Evolutionary conservation across 176 grass and related monocot genomes (phyloP).

Genomic region (Zoysia japonica): DNA sequence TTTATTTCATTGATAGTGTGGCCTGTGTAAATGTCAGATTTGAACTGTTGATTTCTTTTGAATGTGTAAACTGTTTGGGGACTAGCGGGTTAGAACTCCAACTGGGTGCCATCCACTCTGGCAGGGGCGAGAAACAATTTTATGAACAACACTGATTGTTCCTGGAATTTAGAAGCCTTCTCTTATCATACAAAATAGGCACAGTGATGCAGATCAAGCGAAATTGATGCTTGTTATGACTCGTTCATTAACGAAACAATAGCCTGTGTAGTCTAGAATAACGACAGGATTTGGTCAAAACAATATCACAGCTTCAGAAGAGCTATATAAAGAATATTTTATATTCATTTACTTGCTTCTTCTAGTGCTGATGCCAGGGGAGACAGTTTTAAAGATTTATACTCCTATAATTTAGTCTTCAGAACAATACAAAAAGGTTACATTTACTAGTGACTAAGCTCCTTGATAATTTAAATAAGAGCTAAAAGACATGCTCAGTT

Average conservation of each 20-base stretch:
- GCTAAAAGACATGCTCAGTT: slow-evolving; percentile 35
- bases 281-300: not conserved
- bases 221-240: slow-evolving; percentile 15
- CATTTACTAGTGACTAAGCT: slow-evolving; percentile 46
- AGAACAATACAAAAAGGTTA: slow-evolving; percentile 36
- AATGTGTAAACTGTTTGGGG: slow-evolving; percentile 4
- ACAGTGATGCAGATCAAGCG: not conserved
- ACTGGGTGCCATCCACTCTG: slow-evolving; percentile 29
- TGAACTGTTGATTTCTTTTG: not conserved
- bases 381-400: slow-evolving; percentile 37
- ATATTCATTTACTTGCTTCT: slow-evolving; percentile 31
- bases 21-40: not conserved
- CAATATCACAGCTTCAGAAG: not conserved
- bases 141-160: slow-evolving; percentile 31
- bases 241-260: not conserved
- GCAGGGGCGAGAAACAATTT: slow-evolving; percentile 22
- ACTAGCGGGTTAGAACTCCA: slow-evolving; percentile 25
- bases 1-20: not conserved
- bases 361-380: slow-evolving; percentile 15
- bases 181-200: slow-evolving; percentile 25
- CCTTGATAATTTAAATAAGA: slow-evolving; percentile 34
- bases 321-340: slow-evolving; percentile 7
- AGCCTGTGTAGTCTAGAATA: slow-evolving; percentile 8
- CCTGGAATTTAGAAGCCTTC: slow-evolving; percentile 3
- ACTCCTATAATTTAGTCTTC: slow-evolving; percentile 51